Evolutionary conservation across 2,329 filamentous ascomycete genomes (phyloP).

Genomic region (Phyllosticta capitalensis): DNA sequence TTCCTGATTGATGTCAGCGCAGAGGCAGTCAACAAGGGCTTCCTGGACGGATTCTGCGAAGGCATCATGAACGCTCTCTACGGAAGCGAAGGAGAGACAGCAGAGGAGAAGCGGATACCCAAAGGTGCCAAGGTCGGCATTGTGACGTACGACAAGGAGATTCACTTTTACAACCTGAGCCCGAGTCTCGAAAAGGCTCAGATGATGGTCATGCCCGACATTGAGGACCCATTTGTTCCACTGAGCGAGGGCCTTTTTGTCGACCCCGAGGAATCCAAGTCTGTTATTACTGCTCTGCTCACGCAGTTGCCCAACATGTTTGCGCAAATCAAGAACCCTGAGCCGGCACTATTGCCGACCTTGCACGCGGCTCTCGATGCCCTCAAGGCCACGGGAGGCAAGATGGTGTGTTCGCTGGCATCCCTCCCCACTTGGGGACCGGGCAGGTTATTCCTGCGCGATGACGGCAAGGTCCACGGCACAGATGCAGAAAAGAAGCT

Average conservation of each 20-base stretch:
- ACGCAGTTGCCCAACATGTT: constrained; percentile 78
- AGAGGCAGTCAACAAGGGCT: constrained; percentile 83
- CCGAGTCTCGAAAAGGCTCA: constrained; percentile 75
- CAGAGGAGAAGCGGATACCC: constrained; percentile 52
- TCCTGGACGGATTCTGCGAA: constrained; percentile 80
- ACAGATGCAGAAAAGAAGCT: constrained; percentile 89
- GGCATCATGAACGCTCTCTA: constrained; percentile 82
- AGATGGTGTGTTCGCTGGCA: constrained; percentile 78
- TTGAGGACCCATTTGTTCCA: constrained; percentile 93
- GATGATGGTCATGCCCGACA: constrained; percentile 97
- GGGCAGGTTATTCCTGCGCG: constrained; percentile 72
- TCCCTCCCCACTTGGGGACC: constrained; percentile 89
- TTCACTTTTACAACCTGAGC: constrained; percentile 95
- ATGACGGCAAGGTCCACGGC: constrained; percentile 76
- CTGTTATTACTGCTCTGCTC: constrained; percentile 81
- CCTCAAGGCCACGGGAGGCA: constrained; percentile 78
- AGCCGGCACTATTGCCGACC: constrained; percentile 76
- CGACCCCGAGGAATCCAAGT: constrained; percentile 81
- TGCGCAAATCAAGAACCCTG: constrained; percentile 76
- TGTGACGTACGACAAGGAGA: constrained; percentile 89
- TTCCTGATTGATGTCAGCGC: constrained; percentile 92
- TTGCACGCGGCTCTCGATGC: constrained; percentile 78
- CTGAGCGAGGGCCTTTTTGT: constrained; percentile 89
- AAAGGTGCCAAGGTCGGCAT: constrained; percentile 82
- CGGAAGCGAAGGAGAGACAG: constrained; percentile 48